phyloP scores from a whole-genome alignment of 352 stramenopile species.

The Discostella stelligera region DNA sequence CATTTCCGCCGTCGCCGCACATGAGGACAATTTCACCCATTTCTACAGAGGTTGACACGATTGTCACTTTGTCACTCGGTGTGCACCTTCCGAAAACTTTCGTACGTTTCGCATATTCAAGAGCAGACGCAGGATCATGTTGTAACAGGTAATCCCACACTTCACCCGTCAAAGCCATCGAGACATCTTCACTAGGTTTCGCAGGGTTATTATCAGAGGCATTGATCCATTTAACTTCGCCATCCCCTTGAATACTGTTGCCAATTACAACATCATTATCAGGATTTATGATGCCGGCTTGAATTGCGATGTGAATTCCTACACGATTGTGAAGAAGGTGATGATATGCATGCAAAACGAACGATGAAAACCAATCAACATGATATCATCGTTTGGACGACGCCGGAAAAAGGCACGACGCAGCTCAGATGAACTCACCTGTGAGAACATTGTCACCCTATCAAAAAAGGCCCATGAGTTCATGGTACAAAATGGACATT shows the following conservation, averaged over 20 bases:
- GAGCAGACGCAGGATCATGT: slow-evolving; percentile 36
- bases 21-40: slow-evolving; percentile 58
- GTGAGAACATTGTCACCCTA: slow-evolving; percentile 33
- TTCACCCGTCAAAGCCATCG: slow-evolving; percentile 56
- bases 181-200: slow-evolving; percentile 11
- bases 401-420: background rate
- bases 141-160: slow-evolving; percentile 49
- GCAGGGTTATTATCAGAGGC: slow-evolving; percentile 31
- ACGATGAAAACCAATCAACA: background rate
- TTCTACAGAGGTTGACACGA: slow-evolving; percentile 62
- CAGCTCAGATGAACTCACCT: slow-evolving; percentile 2
- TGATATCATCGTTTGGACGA: background rate
- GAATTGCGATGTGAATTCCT: slow-evolving; percentile 59
- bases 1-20: slow-evolving; percentile 83
- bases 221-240: slow-evolving; percentile 45
- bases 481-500: background rate
- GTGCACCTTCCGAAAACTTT: slow-evolving; percentile 66
- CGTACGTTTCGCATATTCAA: slow-evolving; percentile 36
- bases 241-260: slow-evolving; percentile 26
- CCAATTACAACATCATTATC: slow-evolving; percentile 31
- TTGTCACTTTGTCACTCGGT: slow-evolving; percentile 64
- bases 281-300: slow-evolving; percentile 52
- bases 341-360: background rate
- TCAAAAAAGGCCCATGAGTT: background rate
- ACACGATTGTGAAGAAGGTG: slow-evolving; percentile 3